Percentiles rank a stretch among this genome's conserved stretches.
Conservation (phyloP, 352 stramenopile species). For the Pythium guiyangense region DNA sequence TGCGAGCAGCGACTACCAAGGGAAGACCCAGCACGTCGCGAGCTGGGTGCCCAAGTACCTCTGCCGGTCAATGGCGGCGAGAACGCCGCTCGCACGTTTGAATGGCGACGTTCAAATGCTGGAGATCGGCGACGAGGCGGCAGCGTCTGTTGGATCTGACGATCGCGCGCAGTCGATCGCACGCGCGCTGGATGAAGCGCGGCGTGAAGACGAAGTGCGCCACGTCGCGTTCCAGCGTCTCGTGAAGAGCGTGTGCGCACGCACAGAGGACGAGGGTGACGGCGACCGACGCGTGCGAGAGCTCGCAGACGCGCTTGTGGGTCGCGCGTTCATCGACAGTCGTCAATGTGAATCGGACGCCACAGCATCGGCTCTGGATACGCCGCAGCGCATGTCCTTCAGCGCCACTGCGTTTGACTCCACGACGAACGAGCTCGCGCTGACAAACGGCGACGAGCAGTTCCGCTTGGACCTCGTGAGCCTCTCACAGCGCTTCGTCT, state of each 20-base stretch:
- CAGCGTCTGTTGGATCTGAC: neutral
- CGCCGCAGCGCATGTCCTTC: neutral
- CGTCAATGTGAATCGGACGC: neutral
- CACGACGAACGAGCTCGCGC: slow-evolving; percentile 1
- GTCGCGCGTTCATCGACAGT: slow-evolving; percentile 6
- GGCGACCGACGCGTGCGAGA: neutral
- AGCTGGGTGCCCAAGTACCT: slow-evolving; percentile 78
- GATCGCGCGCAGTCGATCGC: slow-evolving; percentile 21
- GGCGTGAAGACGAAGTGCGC: slow-evolving; percentile 20
- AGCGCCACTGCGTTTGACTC: slow-evolving; percentile 4
- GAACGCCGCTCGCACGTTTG: neutral
- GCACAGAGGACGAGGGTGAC: neutral
- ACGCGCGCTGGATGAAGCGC: slow-evolving; percentile 18
- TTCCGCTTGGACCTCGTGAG: neutral
- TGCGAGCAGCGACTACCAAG: slow-evolving; percentile 14
- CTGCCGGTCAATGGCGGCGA: slow-evolving; percentile 42
- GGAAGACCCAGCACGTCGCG: slow-evolving; percentile 44
- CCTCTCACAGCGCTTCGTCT: slow-evolving; percentile 4
- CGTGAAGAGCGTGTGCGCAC: slow-evolving; percentile 17
- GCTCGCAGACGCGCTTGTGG: slow-evolving; percentile 11
- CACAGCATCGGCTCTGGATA: neutral
- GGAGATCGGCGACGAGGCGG: neutral
- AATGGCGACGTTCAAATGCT: neutral
- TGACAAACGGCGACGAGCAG: slow-evolving; percentile 1
- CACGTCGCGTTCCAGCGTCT: slow-evolving; percentile 29